A percentile compares a stretch with the other conserved stretches of the same genome.
Conservation (phyloP, 331 rosid genomes). For the Quercus phellos region DNA sequence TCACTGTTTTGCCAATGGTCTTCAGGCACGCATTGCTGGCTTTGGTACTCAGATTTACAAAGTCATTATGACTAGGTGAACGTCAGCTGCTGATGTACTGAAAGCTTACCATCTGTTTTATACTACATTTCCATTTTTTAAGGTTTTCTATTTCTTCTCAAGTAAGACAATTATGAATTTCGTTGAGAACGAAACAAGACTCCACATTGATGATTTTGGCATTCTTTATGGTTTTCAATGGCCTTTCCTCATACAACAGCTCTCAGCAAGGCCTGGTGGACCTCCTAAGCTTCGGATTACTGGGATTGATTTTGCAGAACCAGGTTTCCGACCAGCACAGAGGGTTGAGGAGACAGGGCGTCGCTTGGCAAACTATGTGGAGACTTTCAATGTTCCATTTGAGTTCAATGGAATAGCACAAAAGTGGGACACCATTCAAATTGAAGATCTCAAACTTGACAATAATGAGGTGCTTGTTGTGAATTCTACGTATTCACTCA, state of each 20-base stretch:
- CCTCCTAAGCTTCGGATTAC: slow-evolving; percentile 34
- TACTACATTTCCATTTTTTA: slow-evolving; percentile 25
- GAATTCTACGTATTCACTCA: slow-evolving; percentile 11
- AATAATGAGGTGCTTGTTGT: slow-evolving; percentile 25
- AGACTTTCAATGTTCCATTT: slow-evolving; percentile 30
- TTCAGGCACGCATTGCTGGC: slow-evolving; percentile 35
- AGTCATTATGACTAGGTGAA: slow-evolving; percentile 21
- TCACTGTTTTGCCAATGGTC: slow-evolving; percentile 31
- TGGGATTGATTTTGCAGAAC: slow-evolving; percentile 32
- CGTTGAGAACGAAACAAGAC: slow-evolving; percentile 28
- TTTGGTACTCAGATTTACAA: slow-evolving; percentile 25
- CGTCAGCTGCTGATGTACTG: slow-evolving; percentile 30
- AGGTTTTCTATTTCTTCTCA: slow-evolving; percentile 23
- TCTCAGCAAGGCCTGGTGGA: slow-evolving; percentile 17
- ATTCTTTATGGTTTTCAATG: slow-evolving; percentile 31
- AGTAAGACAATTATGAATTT: slow-evolving; percentile 30
- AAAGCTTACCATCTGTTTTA: slow-evolving; percentile 34
- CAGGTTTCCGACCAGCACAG: slow-evolving; percentile 34
- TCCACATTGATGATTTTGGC: slow-evolving; percentile 35
- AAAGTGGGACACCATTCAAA: slow-evolving; percentile 32
- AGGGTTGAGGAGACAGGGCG: slow-evolving; percentile 31
- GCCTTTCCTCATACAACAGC: slow-evolving; percentile 27
- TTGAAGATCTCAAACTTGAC: slow-evolving; percentile 32
- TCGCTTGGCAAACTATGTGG: slow-evolving; percentile 15
- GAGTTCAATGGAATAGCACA: slow-evolving; percentile 31